A percentile compares a stretch with the other conserved stretches of the same genome.
Conservation (phyloP, 768 basidiomycete genomes). For the Neoboletus magnificus region DNA sequence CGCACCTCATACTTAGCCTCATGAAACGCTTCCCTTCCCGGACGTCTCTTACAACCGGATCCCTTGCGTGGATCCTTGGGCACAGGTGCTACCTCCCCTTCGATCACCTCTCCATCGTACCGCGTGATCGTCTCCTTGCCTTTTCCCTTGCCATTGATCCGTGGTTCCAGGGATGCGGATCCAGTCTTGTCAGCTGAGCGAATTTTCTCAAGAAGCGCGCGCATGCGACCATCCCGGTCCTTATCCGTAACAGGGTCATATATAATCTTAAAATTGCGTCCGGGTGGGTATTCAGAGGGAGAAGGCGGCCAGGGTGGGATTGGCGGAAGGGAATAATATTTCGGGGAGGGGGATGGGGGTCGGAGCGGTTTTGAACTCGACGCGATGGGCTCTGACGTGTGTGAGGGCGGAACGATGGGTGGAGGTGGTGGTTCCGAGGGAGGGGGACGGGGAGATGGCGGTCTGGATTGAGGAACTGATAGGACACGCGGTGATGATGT, state of each 20-base stretch:
- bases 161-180: conserved; percentile 25
- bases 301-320: conserved; percentile 57
- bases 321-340: conserved; percentile 40
- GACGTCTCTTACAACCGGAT: conserved; percentile 33
- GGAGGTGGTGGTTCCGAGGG: conserved; percentile 15
- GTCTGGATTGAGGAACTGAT: conserved; percentile 27
- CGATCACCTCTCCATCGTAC: conserved; percentile 54
- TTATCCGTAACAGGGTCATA: conserved; percentile 59
- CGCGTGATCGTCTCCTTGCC: conserved; percentile 56
- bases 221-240: conserved; percentile 39
- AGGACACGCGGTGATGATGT: conserved; percentile 23
- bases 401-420: conserved; percentile 24
- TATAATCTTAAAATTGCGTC: conserved; percentile 56
- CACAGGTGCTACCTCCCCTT: conserved; percentile 39
- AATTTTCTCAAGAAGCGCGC: conserved; percentile 41
- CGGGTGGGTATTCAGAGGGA: conserved; percentile 44
- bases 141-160: conserved; percentile 62
- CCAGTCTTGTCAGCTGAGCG: conserved; percentile 32
- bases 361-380: conserved; percentile 22
- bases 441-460: conserved; percentile 27
- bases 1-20: conserved; percentile 57
- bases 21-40: conserved; percentile 39
- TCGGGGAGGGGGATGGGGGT: conserved; percentile 24
- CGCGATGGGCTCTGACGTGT: conserved; percentile 28
- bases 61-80: conserved; percentile 56